These are phyloP conservation scores for Fonticula alba DNA, from an alignment of 78 protist species.

Conservation along the genomic window DNA sequence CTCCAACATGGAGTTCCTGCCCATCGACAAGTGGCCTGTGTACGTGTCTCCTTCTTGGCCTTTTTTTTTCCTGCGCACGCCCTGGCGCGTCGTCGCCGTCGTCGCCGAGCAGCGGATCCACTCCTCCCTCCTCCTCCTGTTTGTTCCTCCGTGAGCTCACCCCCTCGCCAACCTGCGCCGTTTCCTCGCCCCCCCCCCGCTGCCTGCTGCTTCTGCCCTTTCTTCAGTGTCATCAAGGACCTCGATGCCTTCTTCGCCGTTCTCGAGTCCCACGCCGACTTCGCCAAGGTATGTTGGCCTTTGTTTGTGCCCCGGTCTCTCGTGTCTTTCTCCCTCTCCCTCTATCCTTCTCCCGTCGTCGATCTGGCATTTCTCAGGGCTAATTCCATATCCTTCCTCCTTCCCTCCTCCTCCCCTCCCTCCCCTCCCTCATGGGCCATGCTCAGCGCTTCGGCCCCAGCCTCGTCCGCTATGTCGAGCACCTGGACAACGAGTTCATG, in stretches of 20 bases:
- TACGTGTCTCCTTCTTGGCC: not conserved
- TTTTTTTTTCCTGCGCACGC: not conserved
- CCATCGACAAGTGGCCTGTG: not conserved
- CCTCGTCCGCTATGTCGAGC: conserved; percentile 32
- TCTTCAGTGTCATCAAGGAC: no score
- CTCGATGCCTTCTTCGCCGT: not conserved
- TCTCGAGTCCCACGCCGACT: conserved; percentile 1
- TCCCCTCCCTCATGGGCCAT: conserved; percentile 2
- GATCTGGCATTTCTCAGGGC: no score
- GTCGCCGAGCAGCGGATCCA: not conserved
- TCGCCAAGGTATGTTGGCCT: conserved; percentile 8
- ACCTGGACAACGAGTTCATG: conserved; percentile 61
- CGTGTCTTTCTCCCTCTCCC: not conserved
- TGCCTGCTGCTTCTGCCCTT: not conserved
- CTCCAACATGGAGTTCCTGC: not conserved
- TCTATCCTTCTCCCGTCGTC: not conserved
- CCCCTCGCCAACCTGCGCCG: not conserved
- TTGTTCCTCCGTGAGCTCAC: conserved; percentile 2
- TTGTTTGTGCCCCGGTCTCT: conserved; percentile 5
- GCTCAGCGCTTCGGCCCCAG: no score
- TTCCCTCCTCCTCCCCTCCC: not conserved
- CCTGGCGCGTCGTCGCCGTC: not conserved
- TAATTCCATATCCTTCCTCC: not conserved
- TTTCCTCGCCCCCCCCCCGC: not conserved
- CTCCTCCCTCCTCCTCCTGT: not conserved